Conservation (phyloP, 257 asterid species). For the Fraxinus excelsior region DNA sequence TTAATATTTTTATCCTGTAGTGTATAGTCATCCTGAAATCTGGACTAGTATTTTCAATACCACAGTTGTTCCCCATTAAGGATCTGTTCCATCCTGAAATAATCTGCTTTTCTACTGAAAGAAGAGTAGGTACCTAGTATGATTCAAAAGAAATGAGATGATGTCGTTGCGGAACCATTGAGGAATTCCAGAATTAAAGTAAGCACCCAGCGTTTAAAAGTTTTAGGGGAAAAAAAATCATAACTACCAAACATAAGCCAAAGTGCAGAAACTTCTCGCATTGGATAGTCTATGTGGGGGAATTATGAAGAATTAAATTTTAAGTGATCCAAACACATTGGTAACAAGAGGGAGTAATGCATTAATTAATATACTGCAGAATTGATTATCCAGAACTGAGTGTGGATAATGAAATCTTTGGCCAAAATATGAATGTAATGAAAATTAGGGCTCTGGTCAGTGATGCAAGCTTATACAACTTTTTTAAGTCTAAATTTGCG, state of each 20-base stretch:
- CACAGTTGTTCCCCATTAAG: neutral
- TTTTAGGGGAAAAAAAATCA: no score
- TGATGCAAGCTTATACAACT: neutral
- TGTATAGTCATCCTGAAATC: neutral
- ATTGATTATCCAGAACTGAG: neutral
- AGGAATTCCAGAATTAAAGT: neutral
- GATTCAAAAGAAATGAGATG: neutral
- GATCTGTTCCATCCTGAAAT: neutral
- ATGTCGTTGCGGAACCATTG: neutral
- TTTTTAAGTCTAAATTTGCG: neutral
- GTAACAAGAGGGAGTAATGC: neutral
- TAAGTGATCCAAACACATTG: neutral
- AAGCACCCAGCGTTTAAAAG: no score
- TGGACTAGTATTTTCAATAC: neutral
- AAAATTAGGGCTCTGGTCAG: neutral
- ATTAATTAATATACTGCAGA: neutral
- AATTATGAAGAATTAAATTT: neutral
- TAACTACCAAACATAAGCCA: neutral
- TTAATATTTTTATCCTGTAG: neutral
- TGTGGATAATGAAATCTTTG: neutral
- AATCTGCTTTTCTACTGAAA: neutral
- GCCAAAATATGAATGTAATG: neutral
- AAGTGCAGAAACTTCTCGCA: neutral
- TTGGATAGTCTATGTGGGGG: neutral
- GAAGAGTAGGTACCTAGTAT: neutral